phyloP scores from a whole-genome alignment of 805 yeast genomes.

The Tetrapisispora iriomotensis region DNA sequence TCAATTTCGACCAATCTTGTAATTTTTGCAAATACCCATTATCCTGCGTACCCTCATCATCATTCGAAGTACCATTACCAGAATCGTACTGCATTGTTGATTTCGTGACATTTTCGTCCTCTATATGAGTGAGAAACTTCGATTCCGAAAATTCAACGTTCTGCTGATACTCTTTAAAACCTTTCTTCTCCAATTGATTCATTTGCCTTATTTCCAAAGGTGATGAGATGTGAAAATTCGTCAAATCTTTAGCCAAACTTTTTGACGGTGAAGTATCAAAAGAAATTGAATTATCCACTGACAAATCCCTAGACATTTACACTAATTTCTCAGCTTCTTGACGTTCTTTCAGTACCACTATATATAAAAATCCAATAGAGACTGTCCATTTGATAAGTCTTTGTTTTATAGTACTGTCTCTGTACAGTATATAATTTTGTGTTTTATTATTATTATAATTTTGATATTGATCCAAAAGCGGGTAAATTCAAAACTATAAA shows the following conservation, averaged over 20 bases:
- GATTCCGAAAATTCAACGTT: conserved; percentile 15
- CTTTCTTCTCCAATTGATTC: neutral
- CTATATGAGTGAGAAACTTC: conserved; percentile 3
- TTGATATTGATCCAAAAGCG: too few relatives aligned
- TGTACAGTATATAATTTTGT: too few relatives aligned
- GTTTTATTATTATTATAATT: too few relatives aligned
- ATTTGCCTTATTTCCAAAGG: neutral
- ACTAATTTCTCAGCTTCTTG: neutral
- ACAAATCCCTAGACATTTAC: neutral
- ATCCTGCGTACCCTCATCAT: neutral
- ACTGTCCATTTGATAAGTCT: too few relatives aligned
- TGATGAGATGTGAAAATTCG: conserved; percentile 16
- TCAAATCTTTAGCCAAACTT: conserved; percentile 12
- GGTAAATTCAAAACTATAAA: too few relatives aligned
- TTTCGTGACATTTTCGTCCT: neutral
- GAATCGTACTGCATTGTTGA: neutral
- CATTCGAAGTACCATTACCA: neutral
- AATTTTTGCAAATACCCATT: conserved; percentile 8
- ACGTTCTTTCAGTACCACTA: too few relatives aligned
- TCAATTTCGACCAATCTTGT: conserved; percentile 16
- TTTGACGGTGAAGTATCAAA: conserved; percentile 4
- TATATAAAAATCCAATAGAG: too few relatives aligned
- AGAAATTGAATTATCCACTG: neutral
- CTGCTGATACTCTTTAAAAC: conserved; percentile 10
- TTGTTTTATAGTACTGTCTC: too few relatives aligned